Evolutionary conservation across 2,329 filamentous ascomycete genomes (phyloP).

Genomic region (Exophiala sp.): DNA sequence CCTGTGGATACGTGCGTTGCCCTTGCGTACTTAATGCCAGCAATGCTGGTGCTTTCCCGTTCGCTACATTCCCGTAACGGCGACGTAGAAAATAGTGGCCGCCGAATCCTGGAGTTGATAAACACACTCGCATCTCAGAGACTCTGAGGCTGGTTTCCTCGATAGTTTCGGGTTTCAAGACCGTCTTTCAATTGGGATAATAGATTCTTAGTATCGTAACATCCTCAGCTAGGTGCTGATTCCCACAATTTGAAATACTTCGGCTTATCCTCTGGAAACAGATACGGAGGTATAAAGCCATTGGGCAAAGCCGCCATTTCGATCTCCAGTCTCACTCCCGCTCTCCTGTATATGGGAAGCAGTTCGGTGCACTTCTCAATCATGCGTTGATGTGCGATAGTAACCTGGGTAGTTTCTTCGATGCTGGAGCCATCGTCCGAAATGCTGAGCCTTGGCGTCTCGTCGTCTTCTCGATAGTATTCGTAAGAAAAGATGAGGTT

Average conservation of each 20-base stretch:
- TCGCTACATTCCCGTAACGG: no score
- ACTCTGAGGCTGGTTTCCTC: no score
- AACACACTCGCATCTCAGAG: no score
- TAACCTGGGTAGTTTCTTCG: slow-evolving; percentile 18
- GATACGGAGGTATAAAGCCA: slow-evolving; percentile 29
- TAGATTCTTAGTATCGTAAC: no score
- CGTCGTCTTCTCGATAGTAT: slow-evolving; percentile 25
- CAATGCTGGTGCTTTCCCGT: no score
- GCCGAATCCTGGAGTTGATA: no score
- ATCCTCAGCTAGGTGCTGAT: slow-evolving; percentile 9
- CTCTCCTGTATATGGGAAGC: slow-evolving; percentile 17
- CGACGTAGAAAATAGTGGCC: no score
- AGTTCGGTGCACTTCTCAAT: slow-evolving; percentile 21
- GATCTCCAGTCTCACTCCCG: slow-evolving; percentile 19
- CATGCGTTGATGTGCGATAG: slow-evolving; percentile 19
- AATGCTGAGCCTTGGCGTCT: slow-evolving; percentile 7
- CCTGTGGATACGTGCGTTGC: no score
- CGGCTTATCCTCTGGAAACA: slow-evolving; percentile 26
- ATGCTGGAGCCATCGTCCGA: slow-evolving; percentile 18
- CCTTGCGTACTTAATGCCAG: no score
- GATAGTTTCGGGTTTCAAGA: not conserved
- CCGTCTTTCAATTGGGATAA: not conserved
- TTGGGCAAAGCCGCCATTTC: slow-evolving; percentile 24
- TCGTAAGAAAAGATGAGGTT: slow-evolving; percentile 26
- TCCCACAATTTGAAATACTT: slow-evolving; percentile 22